Base-by-base conservation (phyloP, 129 eudicot species). In the Lactuca saligna region DNA sequence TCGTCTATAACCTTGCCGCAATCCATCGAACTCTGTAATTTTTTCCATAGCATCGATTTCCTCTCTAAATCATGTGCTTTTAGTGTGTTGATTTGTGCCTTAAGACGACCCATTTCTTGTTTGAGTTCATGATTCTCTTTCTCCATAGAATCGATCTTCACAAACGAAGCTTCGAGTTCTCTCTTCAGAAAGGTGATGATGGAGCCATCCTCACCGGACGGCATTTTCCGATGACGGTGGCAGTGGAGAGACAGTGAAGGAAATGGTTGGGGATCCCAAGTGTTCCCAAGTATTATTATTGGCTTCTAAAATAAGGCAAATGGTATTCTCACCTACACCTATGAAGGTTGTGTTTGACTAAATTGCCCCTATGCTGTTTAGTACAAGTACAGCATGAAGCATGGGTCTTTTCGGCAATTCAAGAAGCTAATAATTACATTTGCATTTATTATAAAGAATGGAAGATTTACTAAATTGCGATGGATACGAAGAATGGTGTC, bases 61-160 rank as follows among this genome's bases (percentile, higher is more conserved):
- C 91, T 75, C 69, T 88, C 95, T 29, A 63, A 59, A 80, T 88
- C 95, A 59, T 88, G 95, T 6, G 91, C 88, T 80, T 82, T 88
- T n/a, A 88, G 79, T 4, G 84, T 65, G 57, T 51, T 75, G 10
- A 88, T 70, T 42, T 88, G 95, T 1, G 81, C 60, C 42, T 70
- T 88, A 41, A 88, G 82, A 34, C 85, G 86, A 1, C 38, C 67
- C 14, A 63, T 72, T 69, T 88, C 95, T 61, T 82, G 88, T 70
- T 83, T 85, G 1, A 88, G 76, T 41, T 88, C 86, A 10, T 82
- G 78, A 75, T 88, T 88, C 70, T 85, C 95, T 68, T 73, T 78
- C 75, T 88, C 88, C 56, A 88, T 37, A 0, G 82, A 77, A 6
- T 41, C 68, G 79, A 80, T 82, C 88, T 76, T 82, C 13, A 73